A percentile compares a stretch with the other conserved stretches of the same genome.
These are phyloP conservation scores for Corynespora cassiicola DNA, from an alignment of 2,329 filamentous ascomycete species.

Conservation along the genomic window DNA sequence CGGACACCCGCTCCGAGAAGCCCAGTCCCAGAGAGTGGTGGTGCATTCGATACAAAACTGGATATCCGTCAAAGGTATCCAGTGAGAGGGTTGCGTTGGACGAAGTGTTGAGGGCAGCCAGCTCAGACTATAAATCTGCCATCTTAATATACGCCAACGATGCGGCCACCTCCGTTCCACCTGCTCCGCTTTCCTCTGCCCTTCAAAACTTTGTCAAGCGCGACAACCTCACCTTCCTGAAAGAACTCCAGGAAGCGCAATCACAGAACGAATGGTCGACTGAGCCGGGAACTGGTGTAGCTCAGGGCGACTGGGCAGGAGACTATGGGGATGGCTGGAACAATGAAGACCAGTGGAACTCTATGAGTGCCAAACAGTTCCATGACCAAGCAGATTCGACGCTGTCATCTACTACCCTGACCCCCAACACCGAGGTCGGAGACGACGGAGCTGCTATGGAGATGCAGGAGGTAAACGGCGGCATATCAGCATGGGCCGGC, in stretches of 20 bases:
- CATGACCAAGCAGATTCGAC: slow-evolving; percentile 21
- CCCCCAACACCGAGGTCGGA: slow-evolving; percentile 40
- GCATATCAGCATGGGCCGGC: slow-evolving; percentile 25
- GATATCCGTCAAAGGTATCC: slow-evolving; percentile 28
- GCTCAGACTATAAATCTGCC: slow-evolving; percentile 58
- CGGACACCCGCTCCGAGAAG: slow-evolving; percentile 27
- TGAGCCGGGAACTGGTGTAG: slow-evolving; percentile 8
- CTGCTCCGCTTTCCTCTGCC: slow-evolving; percentile 26
- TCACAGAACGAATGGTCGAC: slow-evolving; percentile 21
- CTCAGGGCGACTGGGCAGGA: slow-evolving; percentile 25
- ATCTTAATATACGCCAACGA: slow-evolving; percentile 67
- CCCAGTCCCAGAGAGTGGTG: slow-evolving; percentile 40
- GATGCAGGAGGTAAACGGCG: slow-evolving; percentile 34
- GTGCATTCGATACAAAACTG: slow-evolving; percentile 40
- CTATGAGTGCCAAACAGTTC: slow-evolving; percentile 25
- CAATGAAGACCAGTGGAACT: slow-evolving; percentile 29
- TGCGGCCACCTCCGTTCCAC: slow-evolving; percentile 27
- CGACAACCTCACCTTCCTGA: slow-evolving; percentile 52
- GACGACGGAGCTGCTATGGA: slow-evolving; percentile 26
- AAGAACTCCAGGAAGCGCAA: slow-evolving; percentile 30
- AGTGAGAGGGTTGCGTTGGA: slow-evolving; percentile 53
- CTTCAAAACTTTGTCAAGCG: slow-evolving; percentile 54
- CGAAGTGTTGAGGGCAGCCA: slow-evolving; percentile 62
- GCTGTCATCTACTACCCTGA: slow-evolving; percentile 37
- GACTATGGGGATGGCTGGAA: slow-evolving; percentile 5